Base-by-base conservation (phyloP, 305 asterid species). In the Fraxinus sp. region DNA sequence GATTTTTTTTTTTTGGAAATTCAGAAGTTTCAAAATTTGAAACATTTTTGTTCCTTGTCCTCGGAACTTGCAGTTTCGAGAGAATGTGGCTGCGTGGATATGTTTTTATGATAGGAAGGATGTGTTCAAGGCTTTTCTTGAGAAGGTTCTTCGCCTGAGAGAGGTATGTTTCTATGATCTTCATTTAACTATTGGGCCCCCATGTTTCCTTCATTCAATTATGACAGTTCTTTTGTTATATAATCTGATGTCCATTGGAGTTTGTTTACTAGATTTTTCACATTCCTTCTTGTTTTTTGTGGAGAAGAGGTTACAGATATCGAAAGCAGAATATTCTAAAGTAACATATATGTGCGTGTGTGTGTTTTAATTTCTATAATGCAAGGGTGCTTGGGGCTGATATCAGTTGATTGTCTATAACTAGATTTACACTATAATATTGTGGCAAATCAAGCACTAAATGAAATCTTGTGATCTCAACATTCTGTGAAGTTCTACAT, bases 11-110 rank as follows among this genome's bases (percentile, higher is more conserved):
- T 46, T 37, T 3, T 36, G 28, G 75, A 28, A 10, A 30, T 5
- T 28, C 22, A 5, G 24, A 70, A 28, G 75, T 30, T 70, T 68
- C 37, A 30, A 70, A 70, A 5, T 70, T 24, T 72, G 39, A 55
- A 35, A 20, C 24, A 13, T 24, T 52, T 30, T 28, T 14, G 75
- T 30, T 30, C 39, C 39, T 70, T 28, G 75, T 70, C 10, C 75
- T 6, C 84, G 76, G 39, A 80, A 79, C 83, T 87, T 90, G 93
- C 97, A 95, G 99, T 95, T 95, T 86, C 94, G 99, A 84, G 99
- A 95, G 90, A 95, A 94, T 81, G 97, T 95, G 86, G 95, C 97
- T 82, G 98, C 97, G 52, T 95, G 99, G 99, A 89, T 88, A 80
- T 94, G 98, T 90, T 95, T 95, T 88, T 89, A 94, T 85, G 88